Evolutionary conservation across 2,329 filamentous ascomycete genomes (phyloP), one percentile per base, ranked within the genome.

Genomic region (Daldinia sp.): DNA sequence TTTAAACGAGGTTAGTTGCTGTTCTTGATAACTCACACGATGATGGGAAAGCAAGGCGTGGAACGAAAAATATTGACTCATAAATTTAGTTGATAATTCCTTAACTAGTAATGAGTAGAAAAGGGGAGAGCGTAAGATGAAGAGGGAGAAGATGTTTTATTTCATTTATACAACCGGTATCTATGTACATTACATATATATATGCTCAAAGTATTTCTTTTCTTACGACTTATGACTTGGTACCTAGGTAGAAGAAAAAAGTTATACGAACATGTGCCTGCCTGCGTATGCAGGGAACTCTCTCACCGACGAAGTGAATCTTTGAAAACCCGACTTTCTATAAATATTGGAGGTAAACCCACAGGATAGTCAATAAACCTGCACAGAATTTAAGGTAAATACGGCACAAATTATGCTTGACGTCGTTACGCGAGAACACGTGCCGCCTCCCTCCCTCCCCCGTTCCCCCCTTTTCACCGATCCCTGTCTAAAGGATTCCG

Each of bases 401-500:
- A n/a, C 7, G n/a, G 12, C n/a, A 42, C 2, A 42, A 18, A 18
- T 18, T 20, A 20, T 9, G n/a, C 18, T 3, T 42, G 41, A 42
- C 18, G 46, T 51, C 46, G 4, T 33, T 18, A 18, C 6, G 1
- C 26, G 15, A 51, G 20, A 12, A 30, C 46, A 51, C 46, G 46
- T 51, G 46, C 46, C 5, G 18, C 18, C 10, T 18, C 20, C 20
- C 20, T 23, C 20, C 20, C 20, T 23, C 20, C 20, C 20, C 12
- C 44, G 4, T 13, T 18, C 39, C 39, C 46, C 26, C 46, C 13
- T 33, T 51, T 51, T n/a, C 26, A 9, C 6, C n/a, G 9, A 50
- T 50, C 46, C 46, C 26, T 50, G 46, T 50, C 26, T 12, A 7
- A 26, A 51, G 46, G 46, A 51, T 51, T n/a, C 46, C 46, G 15